Evolutionary conservation across 352 stramenopile genomes (phyloP), one percentile per base, ranked within the genome.

Genomic region (Peronospora belbahrii): DNA sequence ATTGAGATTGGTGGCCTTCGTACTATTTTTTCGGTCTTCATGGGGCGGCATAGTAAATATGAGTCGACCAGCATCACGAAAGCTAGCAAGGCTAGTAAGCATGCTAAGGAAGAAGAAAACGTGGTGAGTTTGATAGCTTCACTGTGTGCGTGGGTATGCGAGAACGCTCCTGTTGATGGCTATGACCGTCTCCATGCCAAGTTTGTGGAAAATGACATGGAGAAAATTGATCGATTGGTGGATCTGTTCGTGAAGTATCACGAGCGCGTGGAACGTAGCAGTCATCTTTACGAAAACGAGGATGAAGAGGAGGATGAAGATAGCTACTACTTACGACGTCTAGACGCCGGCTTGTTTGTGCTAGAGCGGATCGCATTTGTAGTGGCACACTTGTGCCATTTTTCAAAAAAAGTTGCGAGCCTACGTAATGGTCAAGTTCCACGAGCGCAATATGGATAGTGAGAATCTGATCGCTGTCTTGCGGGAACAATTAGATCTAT

Each of bases 161-260:
- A 68, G 6, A 51, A 84, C 4, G 69, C 78, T 17, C 60, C 67
- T 10, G 48, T 70, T 23, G 78, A 90, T 36, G 78, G 65, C 3
- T 65, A 64, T 42, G 76, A 74, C 8, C 79, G 78, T 6, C 63
- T 93, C 3, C 70, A 93, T 24, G 78, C 68, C 31, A 93, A 93
- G 42, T 89, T 93, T 61, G 52, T 89, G 0, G 81, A 93, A 43
- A 83, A 70, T 18, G 71, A 86, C 6, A 81, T 85, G 61, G 78
- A 93, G 30, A 93, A 93, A 50, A 47, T 88, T 15, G 81, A 93
- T 43, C 73, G 81, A 11, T 46, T 88, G 2, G 62, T 93, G 7
- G 79, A 90, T 51, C 42, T 89, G 19, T 89, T 89, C 45, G 69
- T 65, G 1, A 82, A 83, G 48, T 90, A 90, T 52, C 56, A 89